phyloP scores from a whole-genome alignment of 1,284 basidiomycete genomes.

The Sporisorium graminicola region DNA sequence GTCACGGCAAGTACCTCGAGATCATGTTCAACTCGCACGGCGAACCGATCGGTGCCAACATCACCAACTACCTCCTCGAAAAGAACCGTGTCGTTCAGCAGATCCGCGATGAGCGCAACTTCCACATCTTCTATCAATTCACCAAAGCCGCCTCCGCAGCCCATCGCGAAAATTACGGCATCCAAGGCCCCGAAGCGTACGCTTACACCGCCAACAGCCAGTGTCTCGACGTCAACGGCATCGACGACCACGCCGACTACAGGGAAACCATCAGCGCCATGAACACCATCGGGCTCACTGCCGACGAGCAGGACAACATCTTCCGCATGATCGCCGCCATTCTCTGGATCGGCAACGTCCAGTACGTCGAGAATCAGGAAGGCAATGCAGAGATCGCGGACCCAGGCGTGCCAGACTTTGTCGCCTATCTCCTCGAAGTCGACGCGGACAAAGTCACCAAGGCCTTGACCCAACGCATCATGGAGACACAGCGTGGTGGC shows the following conservation, averaged over 20 bases:
- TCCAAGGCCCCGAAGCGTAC: conserved; percentile 97
- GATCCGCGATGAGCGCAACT: conserved; percentile 95
- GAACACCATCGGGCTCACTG: conserved; percentile 87
- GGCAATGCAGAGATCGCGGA: conserved; percentile 88
- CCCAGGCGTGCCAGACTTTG: conserved; percentile 90
- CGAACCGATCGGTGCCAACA: conserved; percentile 95
- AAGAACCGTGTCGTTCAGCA: conserved; percentile 96
- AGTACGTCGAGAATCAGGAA: conserved; percentile 85
- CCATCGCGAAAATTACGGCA: conserved; percentile 91
- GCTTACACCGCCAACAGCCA: conserved; percentile 91
- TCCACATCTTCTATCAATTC: conserved; percentile 99
- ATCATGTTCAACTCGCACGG: conserved; percentile 97
- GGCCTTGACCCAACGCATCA: conserved; percentile 83
- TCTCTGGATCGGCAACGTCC: conserved; percentile 91
- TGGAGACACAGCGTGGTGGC: conserved; percentile 86
- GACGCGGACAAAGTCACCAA: conserved; percentile 85
- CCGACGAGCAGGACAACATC: conserved; percentile 90
- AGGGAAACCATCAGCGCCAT: conserved; percentile 92
- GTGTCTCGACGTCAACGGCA: conserved; percentile 90
- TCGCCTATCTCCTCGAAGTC: conserved; percentile 92
- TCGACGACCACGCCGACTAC: conserved; percentile 90
- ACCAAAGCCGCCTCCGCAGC: conserved; percentile 91
- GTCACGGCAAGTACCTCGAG: conserved; percentile 99
- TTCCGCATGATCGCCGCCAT: conserved; percentile 91
- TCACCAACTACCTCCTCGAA: conserved; percentile 98